Percentiles rank a stretch among this genome's conserved stretches.
These are phyloP conservation scores for Andrographis paniculata DNA, from an alignment of 305 asterid species.

Conservation along the genomic window DNA sequence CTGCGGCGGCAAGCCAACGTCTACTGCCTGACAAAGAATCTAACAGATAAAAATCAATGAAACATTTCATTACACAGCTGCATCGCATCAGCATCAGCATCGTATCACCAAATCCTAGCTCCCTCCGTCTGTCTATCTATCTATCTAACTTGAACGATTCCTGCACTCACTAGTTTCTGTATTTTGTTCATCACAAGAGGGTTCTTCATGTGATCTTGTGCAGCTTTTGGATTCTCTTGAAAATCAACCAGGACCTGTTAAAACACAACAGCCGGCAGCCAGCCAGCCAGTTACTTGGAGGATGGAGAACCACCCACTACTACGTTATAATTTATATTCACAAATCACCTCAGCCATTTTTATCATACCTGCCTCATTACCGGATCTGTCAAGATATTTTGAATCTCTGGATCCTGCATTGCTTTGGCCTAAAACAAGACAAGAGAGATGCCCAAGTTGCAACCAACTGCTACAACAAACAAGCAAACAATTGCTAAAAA, in stretches of 20 bases:
- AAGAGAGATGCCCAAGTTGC: not conserved
- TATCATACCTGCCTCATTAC: slow-evolving; percentile 80
- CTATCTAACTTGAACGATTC: slow-evolving; percentile 72
- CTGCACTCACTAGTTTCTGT: slow-evolving; percentile 74
- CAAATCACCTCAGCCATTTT: too few species aligned
- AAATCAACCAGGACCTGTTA: slow-evolving; percentile 58
- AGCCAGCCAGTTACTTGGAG: not conserved
- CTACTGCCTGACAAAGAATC: too few species aligned
- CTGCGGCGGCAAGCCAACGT: too few species aligned
- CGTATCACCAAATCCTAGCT: not conserved
- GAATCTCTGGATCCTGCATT: slow-evolving; percentile 94
- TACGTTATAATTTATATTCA: not conserved
- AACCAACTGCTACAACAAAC: not conserved
- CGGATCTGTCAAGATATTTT: slow-evolving; percentile 84
- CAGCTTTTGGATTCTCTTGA: slow-evolving; percentile 77
- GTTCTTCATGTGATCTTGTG: slow-evolving; percentile 75
- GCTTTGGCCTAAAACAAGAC: slow-evolving; percentile 53
- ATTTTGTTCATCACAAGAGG: slow-evolving; percentile 79
- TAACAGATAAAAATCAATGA: too few species aligned
- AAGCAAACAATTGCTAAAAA: not conserved
- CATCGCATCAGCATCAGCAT: too few species aligned
- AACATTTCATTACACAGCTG: too few species aligned
- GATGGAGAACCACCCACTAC: too few species aligned
- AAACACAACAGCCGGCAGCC: not conserved
- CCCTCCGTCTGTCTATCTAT: not conserved